Conservation (phyloP, 495 filamentous ascomycete species). For the Penicillium paradoxum region DNA sequence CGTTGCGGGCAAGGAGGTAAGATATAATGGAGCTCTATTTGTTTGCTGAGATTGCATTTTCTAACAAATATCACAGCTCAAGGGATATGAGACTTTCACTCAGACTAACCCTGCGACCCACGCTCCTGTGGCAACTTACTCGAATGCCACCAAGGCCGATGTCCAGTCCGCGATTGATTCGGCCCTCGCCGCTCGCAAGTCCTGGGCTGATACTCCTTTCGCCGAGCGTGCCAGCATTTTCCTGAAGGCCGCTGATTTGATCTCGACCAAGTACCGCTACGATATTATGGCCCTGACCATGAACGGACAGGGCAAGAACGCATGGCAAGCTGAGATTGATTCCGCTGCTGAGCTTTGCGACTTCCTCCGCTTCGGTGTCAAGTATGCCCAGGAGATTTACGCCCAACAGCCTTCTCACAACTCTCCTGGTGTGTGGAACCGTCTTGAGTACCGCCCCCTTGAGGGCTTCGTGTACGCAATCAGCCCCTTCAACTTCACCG, state of each 20-base stretch:
- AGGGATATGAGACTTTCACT: constrained; percentile 31
- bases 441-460: constrained; percentile 74
- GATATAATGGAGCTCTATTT: not conserved
- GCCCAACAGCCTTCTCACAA: constrained; percentile 77
- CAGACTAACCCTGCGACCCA: constrained; percentile 78
- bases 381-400: constrained; percentile 83
- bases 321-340: constrained; percentile 96
- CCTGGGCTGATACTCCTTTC: constrained; percentile 79
- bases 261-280: constrained; percentile 85
- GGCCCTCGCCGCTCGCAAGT: constrained; percentile 72
- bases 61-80: constrained; percentile 22
- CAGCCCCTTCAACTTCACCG: constrained; percentile 86
- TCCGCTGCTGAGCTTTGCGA: constrained; percentile 87
- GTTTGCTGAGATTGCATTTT: not conserved
- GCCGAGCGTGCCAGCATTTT: constrained; percentile 89
- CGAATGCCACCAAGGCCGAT: constrained; percentile 65
- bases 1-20: constrained; percentile 72
- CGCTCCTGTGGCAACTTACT: constrained; percentile 71
- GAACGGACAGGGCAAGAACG: constrained; percentile 92
- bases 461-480: constrained; percentile 87
- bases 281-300: constrained; percentile 91
- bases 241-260: constrained; percentile 85
- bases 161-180: constrained; percentile 72
- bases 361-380: constrained; percentile 82
- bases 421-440: constrained; percentile 74